Evolutionary conservation across 2,329 filamentous ascomycete genomes (phyloP).

Genomic region (Fusarium continuum): DNA sequence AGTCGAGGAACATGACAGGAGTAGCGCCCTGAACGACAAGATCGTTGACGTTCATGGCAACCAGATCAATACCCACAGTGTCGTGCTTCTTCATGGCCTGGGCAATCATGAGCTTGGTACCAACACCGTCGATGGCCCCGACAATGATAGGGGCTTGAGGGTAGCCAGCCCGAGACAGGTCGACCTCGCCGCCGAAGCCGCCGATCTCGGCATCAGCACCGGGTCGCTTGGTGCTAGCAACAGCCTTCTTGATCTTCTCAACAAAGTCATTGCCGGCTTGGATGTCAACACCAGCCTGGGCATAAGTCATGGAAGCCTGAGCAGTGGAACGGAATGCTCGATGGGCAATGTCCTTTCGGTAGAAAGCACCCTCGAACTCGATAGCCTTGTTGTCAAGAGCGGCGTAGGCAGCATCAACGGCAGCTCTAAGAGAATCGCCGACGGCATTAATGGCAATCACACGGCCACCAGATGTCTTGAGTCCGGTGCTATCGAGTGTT

Average conservation of each 20-base stretch:
- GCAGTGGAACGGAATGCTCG: slow-evolving; percentile 66
- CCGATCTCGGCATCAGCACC: slow-evolving; percentile 95
- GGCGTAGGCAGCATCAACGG: slow-evolving; percentile 87
- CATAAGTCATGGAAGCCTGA: slow-evolving; percentile 80
- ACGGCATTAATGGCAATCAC: slow-evolving; percentile 93
- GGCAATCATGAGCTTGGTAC: slow-evolving; percentile 96
- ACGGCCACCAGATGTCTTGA: slow-evolving; percentile 84
- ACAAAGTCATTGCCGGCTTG: slow-evolving; percentile 94
- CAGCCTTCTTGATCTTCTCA: slow-evolving; percentile 87
- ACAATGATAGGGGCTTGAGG: slow-evolving; percentile 80
- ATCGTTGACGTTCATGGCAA: slow-evolving; percentile 99
- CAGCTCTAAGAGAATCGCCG: slow-evolving; percentile 75
- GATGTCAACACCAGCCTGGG: slow-evolving; percentile 91
- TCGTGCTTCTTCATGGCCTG: slow-evolving; percentile 90
- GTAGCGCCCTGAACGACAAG: slow-evolving; percentile 95
- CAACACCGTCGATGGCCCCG: slow-evolving; percentile 95
- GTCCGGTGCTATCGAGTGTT: slow-evolving; percentile 65
- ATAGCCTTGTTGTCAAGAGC: slow-evolving; percentile 75
- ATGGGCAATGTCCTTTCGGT: slow-evolving; percentile 90
- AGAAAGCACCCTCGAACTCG: slow-evolving; percentile 89
- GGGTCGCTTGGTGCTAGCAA: slow-evolving; percentile 83
- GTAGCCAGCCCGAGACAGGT: slow-evolving; percentile 76
- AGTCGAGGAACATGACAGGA: slow-evolving; percentile 96
- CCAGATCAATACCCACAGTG: slow-evolving; percentile 94
- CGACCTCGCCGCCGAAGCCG: slow-evolving; percentile 80